Evolutionary conservation across 1,284 basidiomycete species (phyloP).

Genomic region (Takashimella koratensis): DNA sequence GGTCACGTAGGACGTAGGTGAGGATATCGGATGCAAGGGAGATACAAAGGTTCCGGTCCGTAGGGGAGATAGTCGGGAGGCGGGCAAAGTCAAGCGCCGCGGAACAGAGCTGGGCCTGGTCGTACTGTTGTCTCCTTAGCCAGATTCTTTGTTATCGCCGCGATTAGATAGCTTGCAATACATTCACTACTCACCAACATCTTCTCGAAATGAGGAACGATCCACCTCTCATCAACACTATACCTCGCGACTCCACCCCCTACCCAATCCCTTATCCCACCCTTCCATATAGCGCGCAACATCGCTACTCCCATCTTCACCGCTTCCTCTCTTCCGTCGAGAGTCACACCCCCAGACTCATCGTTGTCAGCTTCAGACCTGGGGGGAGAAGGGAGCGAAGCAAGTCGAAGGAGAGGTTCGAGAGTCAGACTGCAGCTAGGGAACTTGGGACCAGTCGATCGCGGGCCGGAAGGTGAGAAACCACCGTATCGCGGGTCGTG

Average conservation of each 20-base stretch:
- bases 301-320: conserved; percentile 35
- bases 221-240: conserved; percentile 52
- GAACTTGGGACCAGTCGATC: conserved; percentile 49
- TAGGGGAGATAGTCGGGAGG: conserved; percentile 11
- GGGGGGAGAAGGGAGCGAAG: conserved; percentile 10
- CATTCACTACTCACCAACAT: conserved; percentile 46
- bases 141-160: not conserved
- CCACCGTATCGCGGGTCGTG: conserved; percentile 48
- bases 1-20: conserved; percentile 47
- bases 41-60: conserved; percentile 23
- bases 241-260: conserved; percentile 53
- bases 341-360: conserved; percentile 14
- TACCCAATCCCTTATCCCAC: conserved; percentile 53
- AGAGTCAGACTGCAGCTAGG: conserved; percentile 35
- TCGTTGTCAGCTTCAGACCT: conserved; percentile 27
- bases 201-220: conserved; percentile 55
- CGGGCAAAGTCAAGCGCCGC: conserved; percentile 36
- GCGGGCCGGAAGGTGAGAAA: conserved; percentile 41
- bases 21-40: conserved; percentile 44
- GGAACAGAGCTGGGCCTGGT: conserved; percentile 50
- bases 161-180: not conserved
- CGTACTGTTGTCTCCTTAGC: conserved; percentile 37
- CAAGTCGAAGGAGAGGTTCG: conserved; percentile 30
- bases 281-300: conserved; percentile 46
- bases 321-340: conserved; percentile 13